Evolutionary conservation across 805 yeast species (phyloP).

Genomic region (Lipomyces orientalis): DNA sequence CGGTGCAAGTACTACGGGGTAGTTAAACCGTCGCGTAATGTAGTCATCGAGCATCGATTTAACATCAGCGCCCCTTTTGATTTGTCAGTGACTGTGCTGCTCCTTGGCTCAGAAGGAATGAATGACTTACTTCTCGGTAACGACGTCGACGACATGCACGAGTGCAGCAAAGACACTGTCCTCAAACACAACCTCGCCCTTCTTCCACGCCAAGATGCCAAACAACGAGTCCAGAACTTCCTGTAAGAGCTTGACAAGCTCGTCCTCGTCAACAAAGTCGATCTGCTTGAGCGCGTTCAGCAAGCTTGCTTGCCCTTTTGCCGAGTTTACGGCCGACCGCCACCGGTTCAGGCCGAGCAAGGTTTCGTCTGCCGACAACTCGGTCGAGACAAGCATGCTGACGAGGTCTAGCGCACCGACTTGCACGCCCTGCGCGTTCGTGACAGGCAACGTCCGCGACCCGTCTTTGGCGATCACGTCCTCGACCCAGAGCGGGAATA

Average conservation of each 20-base stretch:
- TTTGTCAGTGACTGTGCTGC: no score
- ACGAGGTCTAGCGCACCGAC: slow-evolving; percentile 20
- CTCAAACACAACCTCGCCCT: slow-evolving; percentile 46
- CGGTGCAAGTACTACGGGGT: slow-evolving; percentile 31
- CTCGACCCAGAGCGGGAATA: slow-evolving; percentile 49
- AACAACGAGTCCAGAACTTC: slow-evolving; percentile 43
- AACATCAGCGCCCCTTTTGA: slow-evolving; percentile 6
- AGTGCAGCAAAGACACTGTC: slow-evolving; percentile 39
- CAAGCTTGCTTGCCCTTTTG: slow-evolving; percentile 27
- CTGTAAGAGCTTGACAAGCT: slow-evolving; percentile 54
- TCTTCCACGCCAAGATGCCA: slow-evolving; percentile 49
- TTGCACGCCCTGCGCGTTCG: slow-evolving; percentile 10
- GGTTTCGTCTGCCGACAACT: slow-evolving; percentile 29
- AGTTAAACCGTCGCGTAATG: slow-evolving; percentile 39
- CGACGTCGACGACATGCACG: slow-evolving; percentile 40
- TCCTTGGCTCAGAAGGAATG: background rate
- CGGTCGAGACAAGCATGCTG: slow-evolving; percentile 28
- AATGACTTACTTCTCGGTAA: slow-evolving; percentile 27
- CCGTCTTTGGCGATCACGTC: slow-evolving; percentile 30
- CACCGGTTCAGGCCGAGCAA: slow-evolving; percentile 31
- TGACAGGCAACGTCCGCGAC: slow-evolving; percentile 7
- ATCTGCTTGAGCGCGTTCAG: slow-evolving; percentile 28
- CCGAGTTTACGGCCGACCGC: slow-evolving; percentile 16
- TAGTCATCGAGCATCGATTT: slow-evolving; percentile 37
- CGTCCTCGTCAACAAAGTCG: slow-evolving; percentile 57